phyloP scores from a whole-genome alignment of 2,329 filamentous ascomycete genomes.

The Penicillium sp. region DNA sequence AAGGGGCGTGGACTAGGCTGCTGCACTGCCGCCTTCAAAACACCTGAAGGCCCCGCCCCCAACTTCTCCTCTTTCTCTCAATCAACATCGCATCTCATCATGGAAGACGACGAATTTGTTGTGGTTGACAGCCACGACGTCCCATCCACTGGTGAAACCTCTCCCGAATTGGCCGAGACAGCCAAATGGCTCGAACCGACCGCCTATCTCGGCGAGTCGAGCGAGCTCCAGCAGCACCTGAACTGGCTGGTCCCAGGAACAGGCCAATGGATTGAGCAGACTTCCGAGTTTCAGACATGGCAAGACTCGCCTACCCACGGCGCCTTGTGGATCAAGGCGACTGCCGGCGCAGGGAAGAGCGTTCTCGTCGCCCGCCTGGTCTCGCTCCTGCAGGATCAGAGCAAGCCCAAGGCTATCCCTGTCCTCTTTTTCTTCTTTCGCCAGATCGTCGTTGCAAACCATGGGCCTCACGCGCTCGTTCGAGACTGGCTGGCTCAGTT shows the following conservation, averaged over 20 bases:
- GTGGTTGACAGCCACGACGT: not conserved
- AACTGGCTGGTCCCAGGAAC: constrained; percentile 18
- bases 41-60: not conserved
- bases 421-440: constrained; percentile 30
- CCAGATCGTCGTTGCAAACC: constrained; percentile 27
- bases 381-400: constrained; percentile 9
- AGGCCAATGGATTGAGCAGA: constrained; percentile 25
- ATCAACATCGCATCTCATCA: not conserved
- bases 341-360: constrained; percentile 31
- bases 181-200: constrained; percentile 17
- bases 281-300: constrained; percentile 21
- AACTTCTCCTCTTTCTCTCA: not conserved
- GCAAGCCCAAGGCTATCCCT: not conserved
- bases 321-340: constrained; percentile 29
- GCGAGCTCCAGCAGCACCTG: constrained; percentile 19
- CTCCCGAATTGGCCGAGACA: not conserved
- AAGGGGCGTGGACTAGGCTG: not conserved
- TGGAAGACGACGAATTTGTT: constrained; percentile 4
- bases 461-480: constrained; percentile 18
- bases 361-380: constrained; percentile 28
- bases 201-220: not conserved
- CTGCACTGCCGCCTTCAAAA: not conserved
- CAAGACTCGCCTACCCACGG: constrained; percentile 7
- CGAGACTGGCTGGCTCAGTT: constrained; percentile 21
- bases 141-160: not conserved